phyloP scores from a whole-genome alignment of 352 stramenopile genomes.

The Albugo candida region DNA sequence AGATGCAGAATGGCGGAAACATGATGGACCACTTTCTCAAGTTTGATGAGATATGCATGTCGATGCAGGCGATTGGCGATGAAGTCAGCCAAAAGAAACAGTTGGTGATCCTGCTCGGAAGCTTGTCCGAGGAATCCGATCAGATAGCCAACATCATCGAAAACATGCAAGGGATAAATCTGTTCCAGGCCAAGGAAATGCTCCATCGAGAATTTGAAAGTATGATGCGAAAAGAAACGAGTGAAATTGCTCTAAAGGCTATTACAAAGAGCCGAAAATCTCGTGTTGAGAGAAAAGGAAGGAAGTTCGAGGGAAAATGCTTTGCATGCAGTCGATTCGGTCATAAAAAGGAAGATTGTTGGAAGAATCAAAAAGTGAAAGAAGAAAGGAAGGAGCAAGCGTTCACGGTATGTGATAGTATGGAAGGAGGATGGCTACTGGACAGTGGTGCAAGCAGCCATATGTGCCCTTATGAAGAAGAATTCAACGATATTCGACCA shows the following conservation, averaged over 20 bases:
- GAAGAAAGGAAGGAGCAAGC: background rate
- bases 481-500: constrained; percentile 5
- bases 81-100: constrained; percentile 3
- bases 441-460: constrained; percentile 12
- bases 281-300: too few species aligned
- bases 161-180: background rate
- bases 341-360: background rate
- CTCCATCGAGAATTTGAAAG: constrained; percentile 4
- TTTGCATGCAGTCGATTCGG: background rate
- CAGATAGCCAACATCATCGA: constrained; percentile 11
- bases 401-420: background rate
- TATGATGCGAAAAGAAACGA: background rate
- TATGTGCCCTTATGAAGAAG: constrained; percentile 6
- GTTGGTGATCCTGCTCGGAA: constrained; percentile 1
- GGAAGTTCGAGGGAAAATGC: background rate
- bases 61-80: constrained; percentile 8
- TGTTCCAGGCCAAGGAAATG: constrained; percentile 11
- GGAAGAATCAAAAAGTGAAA: background rate
- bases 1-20: constrained; percentile 1
- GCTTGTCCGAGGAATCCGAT: constrained; percentile 7
- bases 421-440: constrained; percentile 2
- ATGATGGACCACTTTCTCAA: constrained; percentile 9
- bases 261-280: background rate
- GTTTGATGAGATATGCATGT: constrained; percentile 11
- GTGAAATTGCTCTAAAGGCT: background rate